A percentile compares a stretch with the other conserved stretches of the same genome.
Conservation (phyloP, 1,284 basidiomycete genomes). For the Wolfiporia cocos region DNA sequence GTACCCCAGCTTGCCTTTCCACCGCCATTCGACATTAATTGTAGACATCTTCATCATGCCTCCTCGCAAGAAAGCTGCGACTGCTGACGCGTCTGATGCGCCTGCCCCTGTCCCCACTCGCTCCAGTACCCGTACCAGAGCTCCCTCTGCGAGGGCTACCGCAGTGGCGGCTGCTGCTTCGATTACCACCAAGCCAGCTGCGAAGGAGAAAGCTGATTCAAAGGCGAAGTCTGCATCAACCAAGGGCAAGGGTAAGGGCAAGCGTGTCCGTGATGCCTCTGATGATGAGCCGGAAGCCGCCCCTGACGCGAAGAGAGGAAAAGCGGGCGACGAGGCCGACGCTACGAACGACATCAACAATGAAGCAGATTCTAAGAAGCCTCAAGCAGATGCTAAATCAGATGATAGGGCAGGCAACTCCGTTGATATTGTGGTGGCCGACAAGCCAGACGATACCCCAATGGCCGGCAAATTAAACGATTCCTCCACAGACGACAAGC, state of each 20-base stretch:
- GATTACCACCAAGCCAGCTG: constrained; percentile 11
- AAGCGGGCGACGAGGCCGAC: constrained; percentile 19
- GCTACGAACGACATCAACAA: constrained; percentile 14
- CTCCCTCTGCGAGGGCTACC: constrained; percentile 10
- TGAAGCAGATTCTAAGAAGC: neutral
- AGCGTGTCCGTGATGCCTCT: constrained; percentile 19
- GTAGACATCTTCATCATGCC: constrained; percentile 22
- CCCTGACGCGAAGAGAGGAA: constrained; percentile 34
- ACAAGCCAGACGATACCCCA: too few species aligned
- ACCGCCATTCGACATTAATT: too few species aligned
- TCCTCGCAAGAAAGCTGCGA: constrained; percentile 25
- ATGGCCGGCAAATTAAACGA: too few species aligned
- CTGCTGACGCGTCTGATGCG: constrained; percentile 12
- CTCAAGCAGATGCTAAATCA: neutral
- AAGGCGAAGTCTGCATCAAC: constrained; percentile 6
- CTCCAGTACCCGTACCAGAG: constrained; percentile 18
- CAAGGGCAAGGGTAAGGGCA: constrained; percentile 17
- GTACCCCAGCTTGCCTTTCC: neutral
- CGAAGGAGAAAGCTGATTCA: constrained; percentile 7
- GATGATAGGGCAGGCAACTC: neutral
- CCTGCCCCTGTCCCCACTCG: constrained; percentile 10
- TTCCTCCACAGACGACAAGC: too few species aligned
- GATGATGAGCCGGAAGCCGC: constrained; percentile 20
- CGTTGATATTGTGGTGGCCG: too few species aligned
- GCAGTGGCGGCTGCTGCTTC: constrained; percentile 7